Base-by-base conservation (phyloP, 352 stramenopile species). In the Pythium phragmitis region DNA sequence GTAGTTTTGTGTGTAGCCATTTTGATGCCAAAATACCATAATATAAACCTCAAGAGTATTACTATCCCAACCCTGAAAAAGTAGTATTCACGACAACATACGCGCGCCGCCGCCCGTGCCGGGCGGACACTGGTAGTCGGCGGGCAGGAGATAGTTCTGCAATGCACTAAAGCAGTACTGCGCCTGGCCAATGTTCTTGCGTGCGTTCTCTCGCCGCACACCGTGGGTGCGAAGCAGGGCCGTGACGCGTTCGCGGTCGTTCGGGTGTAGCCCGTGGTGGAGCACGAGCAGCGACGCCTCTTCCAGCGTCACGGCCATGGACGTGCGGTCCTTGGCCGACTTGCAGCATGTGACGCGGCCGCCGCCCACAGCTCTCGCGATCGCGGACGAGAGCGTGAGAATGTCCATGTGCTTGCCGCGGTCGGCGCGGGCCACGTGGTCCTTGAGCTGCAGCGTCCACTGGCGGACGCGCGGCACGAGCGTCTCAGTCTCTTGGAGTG, bases 241-340 rank as follows among this genome's bases (percentile, higher is more conserved):
- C 33, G 84, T 92, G 51, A 93, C 80, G 16, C 65, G 52, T 5
- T 87, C 79, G 14, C 76, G 73, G 33, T 89, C 78, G 17, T 85
- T 67, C 2, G 75, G 60, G 6, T 76, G 62, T 17, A 93, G 70
- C 11, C 77, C 79, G 41, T 93, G 82, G 2, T 70, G 78, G 3
- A 68, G 58, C 48, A 82, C 80, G 36, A 94, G 68, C 57, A 92
- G 56, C 46, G 86, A 88, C 0, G 84, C 84, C 67, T 94, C 80
- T 69, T 98, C 97, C 26, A 98, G 93, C 14, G 96, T 99, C 41
- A 98, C 87, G 54, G 96, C 96, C 97, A 99, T 99, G 28, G 94
- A 93, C 21, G 97, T 99, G 23, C 97, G 87, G 74, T 99, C 96
- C 67, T 99, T 99, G 12, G 96, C 96, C 49, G 84, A 97, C 70